Evolutionary conservation across 106 monocot species (phyloP).

Genomic region (Triglochin maritima): DNA sequence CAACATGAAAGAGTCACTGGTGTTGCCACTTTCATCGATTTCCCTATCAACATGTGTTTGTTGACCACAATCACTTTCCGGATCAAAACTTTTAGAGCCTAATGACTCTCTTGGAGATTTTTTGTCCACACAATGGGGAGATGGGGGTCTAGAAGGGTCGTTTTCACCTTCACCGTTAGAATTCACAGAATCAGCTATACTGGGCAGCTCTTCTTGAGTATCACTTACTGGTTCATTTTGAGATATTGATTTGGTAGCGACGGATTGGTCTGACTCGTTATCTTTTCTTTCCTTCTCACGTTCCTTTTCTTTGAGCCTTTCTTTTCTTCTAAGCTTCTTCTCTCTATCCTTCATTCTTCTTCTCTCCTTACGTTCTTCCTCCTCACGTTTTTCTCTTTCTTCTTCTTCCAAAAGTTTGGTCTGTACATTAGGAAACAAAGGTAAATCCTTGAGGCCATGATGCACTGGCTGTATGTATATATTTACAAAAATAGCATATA

Average conservation of each 20-base stretch:
- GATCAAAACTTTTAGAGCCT: slow-evolving; percentile 1
- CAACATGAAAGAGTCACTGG: slow-evolving; percentile 27
- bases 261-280: slow-evolving; percentile 23
- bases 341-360: slow-evolving; percentile 76
- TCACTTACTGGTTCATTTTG: slow-evolving; percentile 22
- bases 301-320: slow-evolving; percentile 76
- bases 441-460: background rate
- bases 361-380: slow-evolving; percentile 88
- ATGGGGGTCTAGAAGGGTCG: background rate
- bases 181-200: slow-evolving; percentile 25
- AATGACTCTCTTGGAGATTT: slow-evolving; percentile 6
- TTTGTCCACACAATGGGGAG: slow-evolving; percentile 20
- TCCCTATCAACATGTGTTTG: slow-evolving; percentile 28
- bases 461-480: too few species aligned
- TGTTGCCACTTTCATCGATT: slow-evolving; percentile 5
- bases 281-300: slow-evolving; percentile 43
- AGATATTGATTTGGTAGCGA: slow-evolving; percentile 2
- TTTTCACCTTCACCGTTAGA: slow-evolving; percentile 25
- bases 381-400: slow-evolving; percentile 89
- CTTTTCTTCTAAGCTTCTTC: slow-evolving; percentile 85
- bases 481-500: too few species aligned
- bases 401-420: slow-evolving; percentile 95
- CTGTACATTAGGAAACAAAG: slow-evolving; percentile 25
- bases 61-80: slow-evolving; percentile 12
- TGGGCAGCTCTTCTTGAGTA: slow-evolving; percentile 22